phyloP scores from a whole-genome alignment of 768 basidiomycete species.

The Favolaschia claudopus region DNA sequence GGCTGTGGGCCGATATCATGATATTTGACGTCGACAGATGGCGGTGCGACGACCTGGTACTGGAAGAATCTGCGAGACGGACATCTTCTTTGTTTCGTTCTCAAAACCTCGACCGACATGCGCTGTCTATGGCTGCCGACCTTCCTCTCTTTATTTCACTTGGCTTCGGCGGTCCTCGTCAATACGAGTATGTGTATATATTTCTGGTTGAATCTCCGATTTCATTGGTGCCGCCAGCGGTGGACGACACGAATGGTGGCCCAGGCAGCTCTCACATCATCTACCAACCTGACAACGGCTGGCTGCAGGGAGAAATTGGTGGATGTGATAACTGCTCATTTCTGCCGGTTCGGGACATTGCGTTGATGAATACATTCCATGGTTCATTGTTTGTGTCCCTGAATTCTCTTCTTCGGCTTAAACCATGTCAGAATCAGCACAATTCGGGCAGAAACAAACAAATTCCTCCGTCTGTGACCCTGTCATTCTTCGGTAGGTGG shows the following conservation, averaged over 20 bases:
- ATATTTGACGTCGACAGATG: too few species aligned
- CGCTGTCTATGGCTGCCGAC: slow-evolving; percentile 13
- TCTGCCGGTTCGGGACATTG: not conserved
- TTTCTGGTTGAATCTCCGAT: not conserved
- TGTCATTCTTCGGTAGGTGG: slow-evolving; percentile 16
- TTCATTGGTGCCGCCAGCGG: not conserved
- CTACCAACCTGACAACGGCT: slow-evolving; percentile 6
- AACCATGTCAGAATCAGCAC: not conserved
- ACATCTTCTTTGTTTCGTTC: slow-evolving; percentile 6
- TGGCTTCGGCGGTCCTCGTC: not conserved
- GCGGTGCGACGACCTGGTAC: too few species aligned
- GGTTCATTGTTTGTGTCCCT: not conserved
- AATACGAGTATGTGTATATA: slow-evolving; percentile 6
- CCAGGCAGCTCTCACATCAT: not conserved
- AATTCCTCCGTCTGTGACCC: not conserved
- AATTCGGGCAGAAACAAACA: not conserved
- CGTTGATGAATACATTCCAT: slow-evolving; percentile 2
- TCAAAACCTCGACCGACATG: slow-evolving; percentile 13
- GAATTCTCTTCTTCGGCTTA: not conserved
- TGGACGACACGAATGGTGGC: slow-evolving; percentile 14
- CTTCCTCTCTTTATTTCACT: slow-evolving; percentile 10
- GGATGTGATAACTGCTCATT: not conserved
- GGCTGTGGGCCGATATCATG: too few species aligned
- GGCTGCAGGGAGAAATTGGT: slow-evolving; percentile 2
- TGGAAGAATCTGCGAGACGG: too few species aligned